Evolutionary conservation across 176 grass and related monocot species (phyloP).

Genomic region (Rhipidocladum racemiflorum): DNA sequence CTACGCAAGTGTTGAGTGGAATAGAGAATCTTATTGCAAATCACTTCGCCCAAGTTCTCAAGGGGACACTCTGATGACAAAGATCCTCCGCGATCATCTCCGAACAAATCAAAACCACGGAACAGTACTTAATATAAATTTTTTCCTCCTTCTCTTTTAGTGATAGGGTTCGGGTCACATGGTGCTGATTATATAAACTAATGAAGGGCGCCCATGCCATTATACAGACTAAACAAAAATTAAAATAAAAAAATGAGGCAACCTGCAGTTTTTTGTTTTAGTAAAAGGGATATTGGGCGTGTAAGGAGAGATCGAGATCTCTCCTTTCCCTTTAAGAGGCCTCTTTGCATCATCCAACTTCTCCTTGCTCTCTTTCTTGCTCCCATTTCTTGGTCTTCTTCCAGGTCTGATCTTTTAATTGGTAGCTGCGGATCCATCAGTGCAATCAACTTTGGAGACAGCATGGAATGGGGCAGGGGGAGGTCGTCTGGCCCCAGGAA

Average conservation of each 20-base stretch:
- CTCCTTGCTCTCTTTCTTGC: conserved; percentile 22
- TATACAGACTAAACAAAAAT: conserved; percentile 10
- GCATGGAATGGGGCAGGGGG: conserved; percentile 57
- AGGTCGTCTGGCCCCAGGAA: conserved; percentile 40
- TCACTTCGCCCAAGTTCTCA: neutral
- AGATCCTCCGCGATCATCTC: conserved; percentile 9
- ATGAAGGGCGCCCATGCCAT: neutral
- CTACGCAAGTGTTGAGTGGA: neutral
- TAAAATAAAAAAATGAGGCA: conserved; percentile 9
- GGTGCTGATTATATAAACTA: conserved; percentile 22
- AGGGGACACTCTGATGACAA: conserved; percentile 25
- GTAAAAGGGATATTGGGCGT: conserved; percentile 28
- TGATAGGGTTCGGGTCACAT: conserved; percentile 22
- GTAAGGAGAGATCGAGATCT: conserved; percentile 50
- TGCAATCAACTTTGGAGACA: conserved; percentile 51
- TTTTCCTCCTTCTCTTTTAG: neutral
- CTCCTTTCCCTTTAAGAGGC: conserved; percentile 74
- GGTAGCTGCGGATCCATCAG: conserved; percentile 41
- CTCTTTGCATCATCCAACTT: conserved; percentile 32
- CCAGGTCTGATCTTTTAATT: conserved; percentile 41
- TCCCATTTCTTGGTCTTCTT: conserved; percentile 29
- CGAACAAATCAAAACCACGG: neutral
- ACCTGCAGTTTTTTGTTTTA: conserved; percentile 40
- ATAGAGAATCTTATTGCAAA: neutral
- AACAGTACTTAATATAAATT: neutral